These are phyloP conservation scores for Brassica hybrid DNA, from an alignment of 441 rosid species.

Conservation along the genomic window DNA sequence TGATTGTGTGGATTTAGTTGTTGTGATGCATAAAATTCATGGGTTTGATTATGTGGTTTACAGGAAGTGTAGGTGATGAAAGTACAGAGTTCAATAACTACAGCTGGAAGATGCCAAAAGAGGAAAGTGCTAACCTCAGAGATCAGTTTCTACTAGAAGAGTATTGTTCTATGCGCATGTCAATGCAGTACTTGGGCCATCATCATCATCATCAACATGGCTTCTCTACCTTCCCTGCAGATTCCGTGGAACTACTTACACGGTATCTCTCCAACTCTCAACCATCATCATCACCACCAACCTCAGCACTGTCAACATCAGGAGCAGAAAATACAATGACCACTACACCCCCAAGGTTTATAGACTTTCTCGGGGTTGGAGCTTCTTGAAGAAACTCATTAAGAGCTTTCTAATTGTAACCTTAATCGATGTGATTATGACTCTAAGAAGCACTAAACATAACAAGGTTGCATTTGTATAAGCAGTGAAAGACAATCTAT, in stretches of 20 bases:
- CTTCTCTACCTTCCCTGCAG: conserved; percentile 33
- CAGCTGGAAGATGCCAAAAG: conserved; percentile 35
- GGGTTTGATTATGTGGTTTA: conserved; percentile 10
- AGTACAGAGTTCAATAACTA: conserved; percentile 6
- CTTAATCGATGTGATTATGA: too few relatives aligned
- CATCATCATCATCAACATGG: conserved; percentile 30
- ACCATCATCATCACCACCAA: conserved; percentile 30
- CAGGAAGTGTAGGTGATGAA: conserved; percentile 21
- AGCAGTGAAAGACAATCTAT: too few relatives aligned
- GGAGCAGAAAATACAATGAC: conserved; percentile 22
- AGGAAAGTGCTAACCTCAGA: conserved; percentile 31
- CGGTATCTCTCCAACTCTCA: conserved; percentile 23
- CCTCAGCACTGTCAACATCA: conserved; percentile 30
- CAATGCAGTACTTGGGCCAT: conserved; percentile 33
- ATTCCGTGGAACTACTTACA: conserved; percentile 28
- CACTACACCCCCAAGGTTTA: conserved; percentile 14
- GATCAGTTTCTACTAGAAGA: conserved; percentile 25
- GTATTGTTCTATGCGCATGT: conserved; percentile 22
- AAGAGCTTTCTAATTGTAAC: conserved; percentile 24
- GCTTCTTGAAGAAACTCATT: conserved; percentile 11
- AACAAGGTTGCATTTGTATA: conserved; percentile 30
- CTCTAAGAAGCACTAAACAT: conserved; percentile 14
- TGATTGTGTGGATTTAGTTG: background rate
- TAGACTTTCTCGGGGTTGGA: conserved; percentile 41
- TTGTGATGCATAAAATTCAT: conserved; percentile 4